A percentile compares a stretch with the other conserved stretches of the same genome.
phyloP scores from a whole-genome alignment of 106 monocot genomes.

The Dioscorea zingiberensis region DNA sequence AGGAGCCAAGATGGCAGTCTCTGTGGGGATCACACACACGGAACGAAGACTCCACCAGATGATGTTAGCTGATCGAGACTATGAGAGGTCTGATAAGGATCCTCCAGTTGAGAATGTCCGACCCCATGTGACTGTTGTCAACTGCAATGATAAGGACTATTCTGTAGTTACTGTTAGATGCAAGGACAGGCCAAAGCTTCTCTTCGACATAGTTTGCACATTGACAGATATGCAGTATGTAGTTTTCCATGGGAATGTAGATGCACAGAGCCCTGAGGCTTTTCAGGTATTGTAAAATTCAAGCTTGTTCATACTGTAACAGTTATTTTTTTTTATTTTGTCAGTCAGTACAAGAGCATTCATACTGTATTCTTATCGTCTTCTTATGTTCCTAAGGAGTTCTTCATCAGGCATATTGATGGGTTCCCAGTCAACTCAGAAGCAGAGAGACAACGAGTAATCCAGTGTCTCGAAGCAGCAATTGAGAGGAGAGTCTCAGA shows the following conservation, averaged over 20 bases:
- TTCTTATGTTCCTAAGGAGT: constrained; percentile 5
- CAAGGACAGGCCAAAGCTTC: constrained; percentile 30
- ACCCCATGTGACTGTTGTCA: constrained; percentile 13
- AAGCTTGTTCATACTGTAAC: too few species aligned
- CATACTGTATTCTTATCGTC: background rate
- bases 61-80: constrained; percentile 31
- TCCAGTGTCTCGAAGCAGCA: constrained; percentile 11
- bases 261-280: constrained; percentile 8
- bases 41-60: constrained; percentile 36
- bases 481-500: constrained; percentile 10
- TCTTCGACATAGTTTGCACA: constrained; percentile 30
- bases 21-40: constrained; percentile 13
- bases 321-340: background rate
- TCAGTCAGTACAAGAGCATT: too few species aligned
- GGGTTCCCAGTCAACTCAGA: constrained; percentile 7
- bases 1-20: constrained; percentile 14
- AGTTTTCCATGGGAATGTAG: constrained; percentile 34
- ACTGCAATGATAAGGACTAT: constrained; percentile 24
- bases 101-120: background rate
- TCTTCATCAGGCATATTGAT: constrained; percentile 11
- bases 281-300: constrained; percentile 16
- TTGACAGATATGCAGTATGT: constrained; percentile 31
- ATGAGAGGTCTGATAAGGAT: constrained; percentile 1
- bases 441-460: constrained; percentile 4
- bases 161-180: constrained; percentile 18